Evolutionary conservation across 2,329 filamentous ascomycete genomes (phyloP), one percentile per base, ranked within the genome.

Genomic region (Lachnellula cervina): DNA sequence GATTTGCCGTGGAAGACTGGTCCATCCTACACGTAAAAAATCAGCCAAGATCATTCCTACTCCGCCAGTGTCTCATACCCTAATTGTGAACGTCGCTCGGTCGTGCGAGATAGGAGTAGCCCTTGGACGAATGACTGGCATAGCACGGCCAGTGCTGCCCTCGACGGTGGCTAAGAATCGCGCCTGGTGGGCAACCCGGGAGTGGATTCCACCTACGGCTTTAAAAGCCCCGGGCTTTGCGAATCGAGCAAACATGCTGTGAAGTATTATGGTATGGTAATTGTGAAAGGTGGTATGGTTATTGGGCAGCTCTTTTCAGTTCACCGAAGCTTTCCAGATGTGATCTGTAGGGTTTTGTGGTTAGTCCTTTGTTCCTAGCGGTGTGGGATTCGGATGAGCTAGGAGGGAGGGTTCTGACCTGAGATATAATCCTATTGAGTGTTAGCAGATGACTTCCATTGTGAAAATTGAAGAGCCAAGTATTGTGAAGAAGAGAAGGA

Each of bases 1-100:
- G 93, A 96, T 72, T 89, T 96, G 71, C 94, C 94, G 68, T 90
- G 89, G 79, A 96, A 97, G 70, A 97, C 87, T 45, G 94, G 94
- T 59, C 94, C 94, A 77, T 96, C 90, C 85, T 91, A 69, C 35
- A 58, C 9, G 28, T 59, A 52, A 59, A 49, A 69, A 60, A 68
- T 72, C 66, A 69, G 64, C 59, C 23, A 49, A 60, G 55, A 49
- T 57, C 52, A 35, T 21, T 23, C 34, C 16, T 47, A 23, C 14
- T 11, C 4, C 6, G 16, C 37, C 38, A 48, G 50, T 32, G 28
- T 49, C 7, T 47, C 83, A 54, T 79, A 90, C 88, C 76, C 89
- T 88, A 73, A 99, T 96, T 62, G 93, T 97, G 70, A 99, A 89
- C 57, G 94, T 97, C 61, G 94, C 94, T 67, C 89, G 82, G 68